A percentile compares a stretch with the other conserved stretches of the same genome.
These are phyloP conservation scores for Allium sativum DNA, from an alignment of 106 monocot species.

Conservation along the genomic window DNA sequence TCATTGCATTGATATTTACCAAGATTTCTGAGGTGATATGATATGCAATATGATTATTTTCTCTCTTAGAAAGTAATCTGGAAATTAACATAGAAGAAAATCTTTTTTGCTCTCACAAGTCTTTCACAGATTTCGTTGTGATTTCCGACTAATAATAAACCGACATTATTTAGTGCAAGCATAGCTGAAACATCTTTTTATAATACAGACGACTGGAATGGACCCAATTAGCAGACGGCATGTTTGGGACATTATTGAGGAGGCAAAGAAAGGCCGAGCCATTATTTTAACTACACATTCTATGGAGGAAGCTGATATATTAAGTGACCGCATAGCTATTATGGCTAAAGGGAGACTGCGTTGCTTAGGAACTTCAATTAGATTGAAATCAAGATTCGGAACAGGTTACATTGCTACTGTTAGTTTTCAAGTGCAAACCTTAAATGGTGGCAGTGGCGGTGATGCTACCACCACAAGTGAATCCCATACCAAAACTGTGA, in stretches of 20 bases:
- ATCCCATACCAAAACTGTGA: slow-evolving; percentile 36
- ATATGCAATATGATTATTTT: too few relatives aligned
- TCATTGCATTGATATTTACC: neutral
- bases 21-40: neutral
- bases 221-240: slow-evolving; percentile 90
- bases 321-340: slow-evolving; percentile 86
- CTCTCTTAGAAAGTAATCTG: too few relatives aligned
- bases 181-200: neutral
- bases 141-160: neutral
- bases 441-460: neutral
- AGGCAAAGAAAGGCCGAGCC: slow-evolving; percentile 86
- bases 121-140: neutral
- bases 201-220: slow-evolving; percentile 95
- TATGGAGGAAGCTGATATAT: slow-evolving; percentile 97
- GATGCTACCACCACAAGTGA: neutral
- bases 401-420: slow-evolving; percentile 85
- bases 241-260: slow-evolving; percentile 98
- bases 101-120: neutral
- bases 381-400: slow-evolving; percentile 81
- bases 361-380: slow-evolving; percentile 79
- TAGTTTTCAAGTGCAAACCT: slow-evolving; percentile 43
- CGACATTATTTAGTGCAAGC: neutral
- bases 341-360: slow-evolving; percentile 95
- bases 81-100: neutral
- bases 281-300: slow-evolving; percentile 97